These are phyloP conservation scores for Skeletonema grethae DNA, from an alignment of 108 stramenopile genomes.

Conservation along the genomic window DNA sequence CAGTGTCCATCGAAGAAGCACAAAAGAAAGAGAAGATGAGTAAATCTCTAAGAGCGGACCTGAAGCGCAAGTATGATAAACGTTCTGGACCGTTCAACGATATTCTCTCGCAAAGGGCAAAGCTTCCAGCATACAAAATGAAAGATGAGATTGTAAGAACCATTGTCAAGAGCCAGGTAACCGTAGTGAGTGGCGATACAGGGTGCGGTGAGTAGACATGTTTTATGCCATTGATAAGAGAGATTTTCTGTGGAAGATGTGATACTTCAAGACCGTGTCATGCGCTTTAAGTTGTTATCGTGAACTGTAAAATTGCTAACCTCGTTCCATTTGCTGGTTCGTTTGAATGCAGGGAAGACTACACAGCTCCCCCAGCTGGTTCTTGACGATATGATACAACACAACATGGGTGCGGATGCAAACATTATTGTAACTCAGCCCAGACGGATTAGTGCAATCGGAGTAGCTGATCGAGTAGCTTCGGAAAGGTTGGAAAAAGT, in stretches of 20 bases:
- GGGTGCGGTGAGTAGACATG: conserved; percentile 55
- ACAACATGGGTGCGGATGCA: conserved; percentile 69
- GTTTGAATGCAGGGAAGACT: neutral
- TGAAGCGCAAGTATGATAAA: conserved; percentile 45
- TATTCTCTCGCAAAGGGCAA: conserved; percentile 46
- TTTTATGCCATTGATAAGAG: neutral
- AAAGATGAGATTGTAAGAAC: conserved; percentile 56
- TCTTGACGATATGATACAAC: conserved; percentile 77
- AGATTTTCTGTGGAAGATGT: no score
- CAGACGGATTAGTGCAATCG: conserved; percentile 89
- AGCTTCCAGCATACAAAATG: conserved; percentile 76
- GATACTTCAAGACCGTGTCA: no score
- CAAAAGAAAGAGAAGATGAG: conserved; percentile 46
- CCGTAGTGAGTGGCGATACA: conserved; percentile 77
- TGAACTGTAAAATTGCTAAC: neutral
- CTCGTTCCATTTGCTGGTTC: conserved; percentile 41
- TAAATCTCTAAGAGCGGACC: conserved; percentile 39
- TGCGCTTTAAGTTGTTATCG: no score
- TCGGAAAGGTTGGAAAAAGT: conserved; percentile 68
- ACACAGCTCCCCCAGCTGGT: conserved; percentile 36
- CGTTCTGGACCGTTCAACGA: conserved; percentile 25
- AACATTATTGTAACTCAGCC: conserved; percentile 93
- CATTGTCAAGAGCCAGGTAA: conserved; percentile 67
- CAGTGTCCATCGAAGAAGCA: conserved; percentile 15
- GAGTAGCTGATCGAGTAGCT: conserved; percentile 90